phyloP scores from a whole-genome alignment of 1,139 yeast species.

The Debaryomyces robertsiae region DNA sequence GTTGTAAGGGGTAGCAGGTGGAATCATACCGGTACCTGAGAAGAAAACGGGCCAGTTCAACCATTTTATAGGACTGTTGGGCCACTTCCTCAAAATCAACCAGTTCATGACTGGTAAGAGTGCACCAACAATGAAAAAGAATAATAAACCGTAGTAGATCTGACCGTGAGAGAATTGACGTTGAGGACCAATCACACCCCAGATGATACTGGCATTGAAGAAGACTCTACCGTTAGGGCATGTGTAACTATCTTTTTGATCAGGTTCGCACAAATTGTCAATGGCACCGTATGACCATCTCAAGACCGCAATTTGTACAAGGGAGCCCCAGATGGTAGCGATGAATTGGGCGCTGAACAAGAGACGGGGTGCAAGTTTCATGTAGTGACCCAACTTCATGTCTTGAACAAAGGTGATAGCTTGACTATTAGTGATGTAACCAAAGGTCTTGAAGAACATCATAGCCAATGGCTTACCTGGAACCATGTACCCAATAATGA shows the following conservation, averaged over 20 bases:
- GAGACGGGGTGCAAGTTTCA: conserved; percentile 59
- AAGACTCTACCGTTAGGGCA: conserved; percentile 52
- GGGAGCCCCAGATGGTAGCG: conserved; percentile 39
- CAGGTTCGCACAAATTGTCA: conserved; percentile 41
- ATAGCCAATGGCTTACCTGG: conserved; percentile 67
- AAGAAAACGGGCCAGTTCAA: conserved; percentile 39
- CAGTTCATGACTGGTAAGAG: conserved; percentile 44
- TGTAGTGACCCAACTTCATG: conserved; percentile 63
- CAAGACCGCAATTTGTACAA: conserved; percentile 54
- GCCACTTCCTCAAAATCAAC: conserved; percentile 1
- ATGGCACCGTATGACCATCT: conserved; percentile 50
- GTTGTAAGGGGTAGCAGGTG: conserved; percentile 57
- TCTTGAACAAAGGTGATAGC: conserved; percentile 59
- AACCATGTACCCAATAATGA: conserved; percentile 62
- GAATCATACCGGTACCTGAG: conserved; percentile 34
- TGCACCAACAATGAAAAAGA: conserved; percentile 58
- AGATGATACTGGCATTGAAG: conserved; percentile 56
- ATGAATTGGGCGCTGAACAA: conserved; percentile 58
- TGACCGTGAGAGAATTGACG: conserved; percentile 40
- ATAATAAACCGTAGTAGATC: conserved; percentile 47
- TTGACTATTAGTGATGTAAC: conserved; percentile 61
- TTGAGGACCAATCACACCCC: conserved; percentile 67
- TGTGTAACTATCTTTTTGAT: conserved; percentile 43
- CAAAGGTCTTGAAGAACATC: conserved; percentile 60
- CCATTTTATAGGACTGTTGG: conserved; percentile 1